phyloP scores from a whole-genome alignment of 306 rosid species.

The Castanopsis chinensis region DNA sequence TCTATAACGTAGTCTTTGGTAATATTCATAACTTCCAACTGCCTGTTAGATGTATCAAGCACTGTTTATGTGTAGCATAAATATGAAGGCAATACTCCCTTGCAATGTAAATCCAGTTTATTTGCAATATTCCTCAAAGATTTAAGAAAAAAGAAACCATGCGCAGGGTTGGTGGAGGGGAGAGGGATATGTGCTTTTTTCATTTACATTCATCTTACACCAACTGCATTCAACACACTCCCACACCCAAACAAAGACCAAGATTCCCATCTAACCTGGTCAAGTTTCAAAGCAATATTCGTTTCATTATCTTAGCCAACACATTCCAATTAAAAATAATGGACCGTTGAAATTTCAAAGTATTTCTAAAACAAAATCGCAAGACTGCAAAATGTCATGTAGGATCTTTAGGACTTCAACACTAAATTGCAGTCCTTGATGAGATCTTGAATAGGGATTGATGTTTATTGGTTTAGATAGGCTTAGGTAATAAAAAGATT shows the following conservation, averaged over 20 bases:
- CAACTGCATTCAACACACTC: background rate
- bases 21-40: constrained; percentile 23
- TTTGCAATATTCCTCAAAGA: background rate
- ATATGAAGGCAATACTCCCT: background rate
- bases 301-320: background rate
- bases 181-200: too few relatives aligned
- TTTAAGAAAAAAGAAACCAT: too few relatives aligned
- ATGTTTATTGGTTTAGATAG: too few relatives aligned
- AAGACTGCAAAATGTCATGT: background rate
- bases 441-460: too few relatives aligned
- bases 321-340: background rate
- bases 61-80: background rate
- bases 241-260: background rate
- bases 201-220: too few relatives aligned
- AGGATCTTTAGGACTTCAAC: too few relatives aligned
- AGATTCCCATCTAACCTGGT: background rate
- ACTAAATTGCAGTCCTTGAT: too few relatives aligned
- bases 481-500: too few relatives aligned
- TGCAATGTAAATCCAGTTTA: too few relatives aligned
- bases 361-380: background rate
- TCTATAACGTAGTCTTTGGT: constrained; percentile 1
- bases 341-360: background rate
- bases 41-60: background rate
- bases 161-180: too few relatives aligned
- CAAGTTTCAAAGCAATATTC: background rate